Evolutionary conservation across 2,329 filamentous ascomycete genomes (phyloP).

Genomic region (Curvularia lunata): DNA sequence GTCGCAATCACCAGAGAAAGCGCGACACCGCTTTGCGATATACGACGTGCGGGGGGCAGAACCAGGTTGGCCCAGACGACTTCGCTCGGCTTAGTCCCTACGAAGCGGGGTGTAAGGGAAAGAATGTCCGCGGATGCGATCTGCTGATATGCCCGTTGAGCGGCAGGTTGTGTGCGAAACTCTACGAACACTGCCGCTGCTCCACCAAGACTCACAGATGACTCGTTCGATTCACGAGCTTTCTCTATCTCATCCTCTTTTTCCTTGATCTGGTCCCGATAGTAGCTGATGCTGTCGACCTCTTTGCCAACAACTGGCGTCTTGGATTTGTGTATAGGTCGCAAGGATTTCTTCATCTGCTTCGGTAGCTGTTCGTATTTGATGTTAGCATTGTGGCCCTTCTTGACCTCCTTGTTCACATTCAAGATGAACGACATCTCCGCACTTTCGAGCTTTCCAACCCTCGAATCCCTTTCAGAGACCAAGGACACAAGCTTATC

Average conservation of each 20-base stretch:
- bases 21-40: conserved; percentile 72
- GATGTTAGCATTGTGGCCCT: conserved; percentile 54
- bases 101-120: conserved; percentile 83
- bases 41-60: conserved; percentile 84
- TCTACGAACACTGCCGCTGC: conserved; percentile 88
- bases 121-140: conserved; percentile 56
- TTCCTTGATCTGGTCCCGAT: conserved; percentile 75
- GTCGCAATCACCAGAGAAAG: conserved; percentile 77
- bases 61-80: conserved; percentile 86
- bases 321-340: conserved; percentile 47
- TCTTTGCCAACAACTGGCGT: conserved; percentile 74
- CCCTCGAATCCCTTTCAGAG: conserved; percentile 78
- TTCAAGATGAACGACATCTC: conserved; percentile 84
- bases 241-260: conserved; percentile 74
- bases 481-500: conserved; percentile 81
- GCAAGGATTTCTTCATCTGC: conserved; percentile 69
- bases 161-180: conserved; percentile 80
- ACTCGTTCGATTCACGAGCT: conserved; percentile 70
- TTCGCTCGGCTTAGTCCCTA: conserved; percentile 81
- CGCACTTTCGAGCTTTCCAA: conserved; percentile 81
- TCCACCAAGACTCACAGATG: conserved; percentile 62
- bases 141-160: conserved; percentile 81
- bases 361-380: conserved; percentile 58
- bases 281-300: conserved; percentile 94
- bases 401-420: conserved; percentile 76